Evolutionary conservation across 192 early-diverging fungal species (phyloP).

Genomic region (Rhizophagus prolifer): DNA sequence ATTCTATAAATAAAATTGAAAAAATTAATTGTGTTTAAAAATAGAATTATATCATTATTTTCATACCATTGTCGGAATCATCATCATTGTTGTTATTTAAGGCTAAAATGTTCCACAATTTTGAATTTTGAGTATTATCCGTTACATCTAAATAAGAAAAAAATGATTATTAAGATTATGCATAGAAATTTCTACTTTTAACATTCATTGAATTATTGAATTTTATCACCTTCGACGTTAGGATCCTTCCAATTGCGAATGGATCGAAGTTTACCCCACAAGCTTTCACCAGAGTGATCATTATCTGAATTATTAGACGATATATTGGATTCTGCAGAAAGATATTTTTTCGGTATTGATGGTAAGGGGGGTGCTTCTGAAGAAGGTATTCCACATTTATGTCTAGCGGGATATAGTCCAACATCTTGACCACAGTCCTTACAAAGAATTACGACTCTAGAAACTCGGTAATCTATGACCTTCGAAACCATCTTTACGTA

Average conservation of each 20-base stretch:
- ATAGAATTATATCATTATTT: not conserved
- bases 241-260: constrained; percentile 16
- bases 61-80: constrained; percentile 22
- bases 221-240: not conserved
- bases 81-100: not conserved
- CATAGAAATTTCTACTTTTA: not conserved
- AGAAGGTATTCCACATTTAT: constrained; percentile 41
- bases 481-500: too few species aligned
- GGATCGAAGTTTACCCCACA: constrained; percentile 24
- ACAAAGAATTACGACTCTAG: constrained; percentile 55
- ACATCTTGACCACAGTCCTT: constrained; percentile 63
- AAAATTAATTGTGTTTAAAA: not conserved
- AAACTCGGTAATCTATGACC: constrained; percentile 53
- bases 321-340: not conserved
- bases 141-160: not conserved
- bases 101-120: constrained; percentile 25
- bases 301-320: not conserved
- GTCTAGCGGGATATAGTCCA: constrained; percentile 58
- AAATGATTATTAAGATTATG: not conserved
- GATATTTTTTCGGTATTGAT: constrained; percentile 36
- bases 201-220: too few species aligned
- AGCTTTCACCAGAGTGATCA: not conserved
- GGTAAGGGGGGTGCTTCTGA: constrained; percentile 38
- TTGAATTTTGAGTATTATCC: not conserved
- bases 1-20: constrained; percentile 41